Evolutionary conservation across 2,329 filamentous ascomycete species (phyloP).

Genomic region (Teratosphaeriaceae sp.): DNA sequence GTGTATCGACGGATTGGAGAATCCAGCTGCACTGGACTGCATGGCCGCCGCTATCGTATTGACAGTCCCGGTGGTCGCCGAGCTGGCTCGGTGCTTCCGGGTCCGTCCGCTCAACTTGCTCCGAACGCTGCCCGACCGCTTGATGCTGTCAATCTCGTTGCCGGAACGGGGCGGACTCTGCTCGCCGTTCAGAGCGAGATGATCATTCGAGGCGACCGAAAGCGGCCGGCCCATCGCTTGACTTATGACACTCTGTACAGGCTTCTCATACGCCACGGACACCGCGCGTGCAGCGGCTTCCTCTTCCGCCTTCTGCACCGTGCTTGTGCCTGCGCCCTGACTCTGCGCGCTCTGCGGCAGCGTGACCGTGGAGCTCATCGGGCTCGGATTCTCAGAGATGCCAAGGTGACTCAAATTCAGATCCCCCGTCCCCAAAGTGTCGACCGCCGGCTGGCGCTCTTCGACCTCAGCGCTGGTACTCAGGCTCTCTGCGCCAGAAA

Average conservation of each 20-base stretch:
- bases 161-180: conserved; percentile 62
- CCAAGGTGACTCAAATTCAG: conserved; percentile 85
- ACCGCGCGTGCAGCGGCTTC: conserved; percentile 54
- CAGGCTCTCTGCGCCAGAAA: conserved; percentile 23
- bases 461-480: conserved; percentile 44
- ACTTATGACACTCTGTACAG: conserved; percentile 22
- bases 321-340: conserved; percentile 44
- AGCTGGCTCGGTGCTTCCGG: conserved; percentile 75
- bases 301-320: conserved; percentile 55
- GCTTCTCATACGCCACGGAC: conserved; percentile 52
- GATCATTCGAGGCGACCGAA: conserved; percentile 34
- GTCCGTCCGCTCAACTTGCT: conserved; percentile 46
- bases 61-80: conserved; percentile 50
- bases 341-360: conserved; percentile 40
- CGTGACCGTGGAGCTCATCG: conserved; percentile 53
- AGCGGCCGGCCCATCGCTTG: conserved; percentile 32
- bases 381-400: conserved; percentile 56
- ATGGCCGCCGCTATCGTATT: conserved; percentile 67
- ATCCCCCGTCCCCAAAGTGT: conserved; percentile 83
- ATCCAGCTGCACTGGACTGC: conserved; percentile 60
- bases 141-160: conserved; percentile 48
- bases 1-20: conserved; percentile 57
- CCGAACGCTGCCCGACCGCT: conserved; percentile 46
- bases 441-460: conserved; percentile 64
- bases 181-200: conserved; percentile 42